These are phyloP conservation scores for Hypoxylon sp. DNA, from an alignment of 2,329 filamentous ascomycete genomes.

Conservation along the genomic window DNA sequence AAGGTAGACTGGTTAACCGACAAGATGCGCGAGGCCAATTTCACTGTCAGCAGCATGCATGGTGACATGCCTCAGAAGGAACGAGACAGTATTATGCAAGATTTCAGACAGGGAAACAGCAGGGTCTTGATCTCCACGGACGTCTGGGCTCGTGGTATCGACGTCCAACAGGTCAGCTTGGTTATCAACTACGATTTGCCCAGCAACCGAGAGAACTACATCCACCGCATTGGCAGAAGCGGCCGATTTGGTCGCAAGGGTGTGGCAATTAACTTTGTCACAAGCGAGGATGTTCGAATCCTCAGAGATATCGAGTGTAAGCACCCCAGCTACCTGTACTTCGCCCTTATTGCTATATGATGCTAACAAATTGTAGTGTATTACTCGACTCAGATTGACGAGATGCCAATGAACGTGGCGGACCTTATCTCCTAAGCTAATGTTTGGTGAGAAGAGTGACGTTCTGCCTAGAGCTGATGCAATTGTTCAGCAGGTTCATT, in stretches of 20 bases:
- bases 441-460: neutral
- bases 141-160: conserved; percentile 97
- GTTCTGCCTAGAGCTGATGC: conserved; percentile 23
- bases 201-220: conserved; percentile 99
- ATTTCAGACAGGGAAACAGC: conserved; percentile 96
- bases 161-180: conserved; percentile 97
- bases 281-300: conserved; percentile 97
- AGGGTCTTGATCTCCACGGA: conserved; percentile 97
- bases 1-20: conserved; percentile 99
- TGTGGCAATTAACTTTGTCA: conserved; percentile 99
- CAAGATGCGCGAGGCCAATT: conserved; percentile 99
- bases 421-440: conserved; percentile 66
- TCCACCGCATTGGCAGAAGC: conserved; percentile 96
- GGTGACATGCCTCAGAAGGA: conserved; percentile 99
- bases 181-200: conserved; percentile 99
- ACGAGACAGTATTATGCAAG: conserved; percentile 98
- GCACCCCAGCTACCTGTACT: conserved; percentile 53
- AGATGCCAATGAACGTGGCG: conserved; percentile 97
- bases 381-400: conserved; percentile 96
- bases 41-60: conserved; percentile 98
- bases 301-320: conserved; percentile 94
- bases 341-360: neutral
- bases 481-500: conserved; percentile 13
- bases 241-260: conserved; percentile 97
- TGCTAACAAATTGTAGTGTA: conserved; percentile 71